Conservation (phyloP, 805 yeast species). For the Wickerhamomyces xylosicus region DNA sequence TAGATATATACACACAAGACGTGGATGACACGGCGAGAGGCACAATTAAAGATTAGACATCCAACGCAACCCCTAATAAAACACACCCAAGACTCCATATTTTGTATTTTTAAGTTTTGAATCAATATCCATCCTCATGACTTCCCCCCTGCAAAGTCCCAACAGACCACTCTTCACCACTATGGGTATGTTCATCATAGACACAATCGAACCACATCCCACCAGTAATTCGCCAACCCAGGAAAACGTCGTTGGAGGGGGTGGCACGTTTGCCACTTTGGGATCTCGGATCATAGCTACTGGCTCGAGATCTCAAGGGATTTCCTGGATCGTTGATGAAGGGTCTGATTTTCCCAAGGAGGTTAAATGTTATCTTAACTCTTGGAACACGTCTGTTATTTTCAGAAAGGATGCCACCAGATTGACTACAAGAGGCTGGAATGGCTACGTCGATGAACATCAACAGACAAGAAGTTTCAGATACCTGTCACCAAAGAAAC, state of each 20-base stretch:
- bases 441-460: slow-evolving; percentile 56
- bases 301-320: slow-evolving; percentile 24
- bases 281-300: slow-evolving; percentile 59
- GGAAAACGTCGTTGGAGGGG: slow-evolving; percentile 73
- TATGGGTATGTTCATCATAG: slow-evolving; percentile 85
- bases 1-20: no score
- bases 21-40: no score
- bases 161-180: slow-evolving; percentile 46
- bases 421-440: slow-evolving; percentile 74
- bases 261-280: slow-evolving; percentile 70
- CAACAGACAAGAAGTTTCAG: slow-evolving; percentile 40
- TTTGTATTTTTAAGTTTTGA: no score
- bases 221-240: slow-evolving; percentile 21
- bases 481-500: slow-evolving; percentile 49
- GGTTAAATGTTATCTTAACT: slow-evolving; percentile 32
- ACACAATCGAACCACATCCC: slow-evolving; percentile 58
- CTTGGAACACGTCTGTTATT: slow-evolving; percentile 55
- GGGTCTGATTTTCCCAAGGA: slow-evolving; percentile 67
- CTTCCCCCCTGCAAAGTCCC: no score
- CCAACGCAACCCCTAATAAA: no score
- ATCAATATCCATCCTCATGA: no score
- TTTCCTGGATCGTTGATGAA: slow-evolving; percentile 68
- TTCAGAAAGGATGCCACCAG: slow-evolving; percentile 43
- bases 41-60: no score
- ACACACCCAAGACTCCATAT: no score